Evolutionary conservation across 164 flowering plant genomes (phyloP), one percentile per base, ranked within the genome.

Genomic region (Chloranthus sessilifolius): DNA sequence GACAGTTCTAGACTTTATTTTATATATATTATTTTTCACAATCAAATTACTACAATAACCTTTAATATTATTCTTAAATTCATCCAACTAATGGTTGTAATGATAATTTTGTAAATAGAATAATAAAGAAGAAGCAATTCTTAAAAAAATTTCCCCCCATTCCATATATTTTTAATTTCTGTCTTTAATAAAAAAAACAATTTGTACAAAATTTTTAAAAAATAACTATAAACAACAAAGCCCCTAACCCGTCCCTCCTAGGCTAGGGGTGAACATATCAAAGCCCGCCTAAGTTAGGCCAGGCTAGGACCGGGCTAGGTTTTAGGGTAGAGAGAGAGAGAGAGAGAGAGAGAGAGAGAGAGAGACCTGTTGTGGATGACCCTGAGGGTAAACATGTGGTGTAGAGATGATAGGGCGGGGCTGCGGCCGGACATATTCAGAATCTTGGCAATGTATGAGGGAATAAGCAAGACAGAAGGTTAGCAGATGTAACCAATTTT

Each of bases 321-420:
- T 33, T 33, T 43, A 5, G 2, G 10, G 43, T 19, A 55, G 29
- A 22, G 16, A 21, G 25, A 41, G 55, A 22, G 55, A 7, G 51
- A 47, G 35, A 44, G 45, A 45, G 54, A 40, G 28, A 37, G 49
- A 47, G 46, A 43, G 47, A 47, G 51, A 61, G 52, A 56, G 49
- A 47, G 38, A 27, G 21, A 78, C 84, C 79, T 79, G 85, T 58
- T 79, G 78, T 10, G 85, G 85, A 12, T 70, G 76, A 5, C 76
- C 61, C 5, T 68, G 56, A 3, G 78, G 57, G 10, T 60, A 60
- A 4, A 47, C 4, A 26, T 76, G 79, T 1, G 50, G 55, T 2
- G 62, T 70, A 50, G 51, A 27, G 49, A 79, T 57, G 19, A 68
- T 38, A 0, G 28, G 47, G 1, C 79, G 69, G 6, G 78, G 74